Percentiles rank a stretch among this genome's conserved stretches.
phyloP scores from a whole-genome alignment of 2,329 filamentous ascomycete species.

The Fusarium burgessii region DNA sequence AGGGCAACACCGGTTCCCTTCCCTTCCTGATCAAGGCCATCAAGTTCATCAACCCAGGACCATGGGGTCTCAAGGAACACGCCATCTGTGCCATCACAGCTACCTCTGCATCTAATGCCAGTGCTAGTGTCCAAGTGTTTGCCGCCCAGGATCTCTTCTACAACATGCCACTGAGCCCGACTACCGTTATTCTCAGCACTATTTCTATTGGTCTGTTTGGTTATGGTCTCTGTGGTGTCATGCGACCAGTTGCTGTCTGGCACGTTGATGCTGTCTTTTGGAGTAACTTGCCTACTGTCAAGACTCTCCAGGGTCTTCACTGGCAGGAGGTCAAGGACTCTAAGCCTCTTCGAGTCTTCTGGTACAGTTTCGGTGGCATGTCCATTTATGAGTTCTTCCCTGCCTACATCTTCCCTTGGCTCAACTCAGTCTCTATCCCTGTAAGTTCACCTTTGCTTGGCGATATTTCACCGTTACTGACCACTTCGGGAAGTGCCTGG shows the following conservation, averaged over 20 bases:
- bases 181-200: constrained; percentile 61
- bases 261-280: constrained; percentile 69
- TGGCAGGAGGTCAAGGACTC: constrained; percentile 64
- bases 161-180: constrained; percentile 57
- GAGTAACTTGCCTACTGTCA: constrained; percentile 64
- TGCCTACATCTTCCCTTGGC: constrained; percentile 66
- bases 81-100: constrained; percentile 66
- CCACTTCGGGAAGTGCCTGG: constrained; percentile 55
- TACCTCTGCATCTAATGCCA: constrained; percentile 64
- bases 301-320: constrained; percentile 65
- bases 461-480: neutral
- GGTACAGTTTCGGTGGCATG: constrained; percentile 63
- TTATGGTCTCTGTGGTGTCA: constrained; percentile 64
- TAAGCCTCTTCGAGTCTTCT: constrained; percentile 64
- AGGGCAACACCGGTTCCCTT: constrained; percentile 54
- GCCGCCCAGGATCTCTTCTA: constrained; percentile 65
- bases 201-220: constrained; percentile 68
- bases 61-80: constrained; percentile 68
- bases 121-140: constrained; percentile 57
- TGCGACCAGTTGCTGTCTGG: constrained; percentile 67
- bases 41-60: constrained; percentile 63
- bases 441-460: constrained; percentile 1
- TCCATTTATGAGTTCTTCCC: constrained; percentile 65
- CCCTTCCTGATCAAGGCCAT: constrained; percentile 57
- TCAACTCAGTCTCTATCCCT: constrained; percentile 66